phyloP scores from a whole-genome alignment of 371 early-diverging fungal genomes.

The Rhizopus microsporus region DNA sequence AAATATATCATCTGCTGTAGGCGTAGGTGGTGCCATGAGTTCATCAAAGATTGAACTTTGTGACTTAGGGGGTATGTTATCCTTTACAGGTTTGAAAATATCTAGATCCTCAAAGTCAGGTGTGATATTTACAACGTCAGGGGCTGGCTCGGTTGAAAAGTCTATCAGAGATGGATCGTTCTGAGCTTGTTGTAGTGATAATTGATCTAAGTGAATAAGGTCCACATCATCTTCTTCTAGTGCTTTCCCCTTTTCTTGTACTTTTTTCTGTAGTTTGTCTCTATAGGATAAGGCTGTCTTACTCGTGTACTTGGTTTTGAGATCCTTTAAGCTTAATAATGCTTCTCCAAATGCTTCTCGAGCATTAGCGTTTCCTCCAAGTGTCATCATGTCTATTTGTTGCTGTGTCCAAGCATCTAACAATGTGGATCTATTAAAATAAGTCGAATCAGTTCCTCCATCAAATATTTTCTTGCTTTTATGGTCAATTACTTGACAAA shows the following conservation, averaged over 20 bases:
- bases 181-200: constrained; percentile 3
- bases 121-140: neutral
- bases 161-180: constrained; percentile 7
- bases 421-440: constrained; percentile 64
- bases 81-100: constrained; percentile 12
- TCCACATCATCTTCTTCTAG: neutral
- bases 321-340: constrained; percentile 62
- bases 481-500: constrained; percentile 80
- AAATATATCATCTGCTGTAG: constrained; percentile 16
- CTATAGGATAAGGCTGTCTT: constrained; percentile 78
- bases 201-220: constrained; percentile 14
- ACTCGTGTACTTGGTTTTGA: constrained; percentile 80
- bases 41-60: constrained; percentile 4
- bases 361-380: constrained; percentile 79
- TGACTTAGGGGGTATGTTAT: neutral
- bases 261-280: constrained; percentile 66
- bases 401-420: constrained; percentile 90
- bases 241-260: constrained; percentile 30
- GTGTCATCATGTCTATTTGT: constrained; percentile 89
- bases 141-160: constrained; percentile 1
- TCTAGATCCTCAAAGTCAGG: constrained; percentile 14
- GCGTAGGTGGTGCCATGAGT: constrained; percentile 1
- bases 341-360: constrained; percentile 75
- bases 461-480: neutral
- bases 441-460: neutral